Base-by-base conservation (phyloP, 1,284 basidiomycete genomes). In the Moniliella sp. region DNA sequence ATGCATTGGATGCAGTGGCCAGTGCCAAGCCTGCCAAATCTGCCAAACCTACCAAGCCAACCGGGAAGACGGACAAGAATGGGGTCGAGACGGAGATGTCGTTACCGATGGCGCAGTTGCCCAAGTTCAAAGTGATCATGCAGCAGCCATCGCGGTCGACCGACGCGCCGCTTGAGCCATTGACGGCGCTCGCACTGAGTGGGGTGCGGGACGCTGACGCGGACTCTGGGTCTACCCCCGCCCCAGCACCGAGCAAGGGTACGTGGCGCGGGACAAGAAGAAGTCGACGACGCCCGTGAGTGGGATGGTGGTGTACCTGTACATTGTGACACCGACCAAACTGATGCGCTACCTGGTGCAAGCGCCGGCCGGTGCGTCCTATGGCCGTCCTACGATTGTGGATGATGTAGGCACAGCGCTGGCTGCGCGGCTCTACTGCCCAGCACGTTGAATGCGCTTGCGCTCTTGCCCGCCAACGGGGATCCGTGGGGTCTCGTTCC, bases 321-420 rank as follows among this genome's bases (percentile, higher is more conserved):
- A 86, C 58, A 77, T 94, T 31, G 76, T 79, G 15, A 94, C 84
- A 0, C 83, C 77, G 0, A 78, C 76, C 37, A 71, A 74, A 13
- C 77, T 86, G 1, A 65, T 82, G 21, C 69, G 67, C 11, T 86
- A 75, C 55, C 74, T 77, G 32, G 75, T 75, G 1, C 70, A 76
- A 0, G 81, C 81, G 0, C 70, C 73, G 36, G 75, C 78, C 2
- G 61, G 62, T 4, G 68, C 70, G 7, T 62, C 71, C 0, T n/a
- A n/a, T n/a, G n/a, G n/a, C n/a, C n/a, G n/a, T n/a, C 69, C 78
- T 0, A 64, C 67, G 0, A 70, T 74, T 0, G 70, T 93, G 0
- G 82, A 93, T 52, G 83, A 93, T 48, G 70, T 79, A 5, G 84
- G 86, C 0, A 74, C 73, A 27, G 77, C 71, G 0, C 62, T 93